Conservation (phyloP, 306 rosid genomes). For the Mimosa pudica region DNA sequence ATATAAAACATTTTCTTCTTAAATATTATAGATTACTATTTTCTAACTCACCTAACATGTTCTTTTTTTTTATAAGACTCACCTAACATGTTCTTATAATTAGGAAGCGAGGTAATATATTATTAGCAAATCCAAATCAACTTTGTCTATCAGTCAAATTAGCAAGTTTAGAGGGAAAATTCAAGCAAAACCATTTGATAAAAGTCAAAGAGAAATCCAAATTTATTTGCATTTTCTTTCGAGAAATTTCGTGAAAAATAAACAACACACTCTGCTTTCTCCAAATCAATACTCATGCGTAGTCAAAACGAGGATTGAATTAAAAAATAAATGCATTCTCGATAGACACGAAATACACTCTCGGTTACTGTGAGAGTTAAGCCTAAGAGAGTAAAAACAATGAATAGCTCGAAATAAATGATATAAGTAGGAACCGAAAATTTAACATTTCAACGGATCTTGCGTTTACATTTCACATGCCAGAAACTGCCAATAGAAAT, state of each 20-base stretch:
- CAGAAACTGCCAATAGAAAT: not conserved
- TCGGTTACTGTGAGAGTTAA: not conserved
- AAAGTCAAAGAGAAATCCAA: not conserved
- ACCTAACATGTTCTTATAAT: no score
- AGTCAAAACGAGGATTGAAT: not conserved
- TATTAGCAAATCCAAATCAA: no score
- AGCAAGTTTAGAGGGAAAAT: no score
- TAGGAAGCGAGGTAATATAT: no score
- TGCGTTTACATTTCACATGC: slow-evolving; percentile 9
- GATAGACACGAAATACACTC: not conserved
- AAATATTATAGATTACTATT: no score
- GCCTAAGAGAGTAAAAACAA: not conserved
- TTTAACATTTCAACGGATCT: not conserved
- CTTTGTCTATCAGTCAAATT: no score
- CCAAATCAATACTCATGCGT: not conserved
- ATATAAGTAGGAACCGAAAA: not conserved
- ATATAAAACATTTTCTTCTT: no score
- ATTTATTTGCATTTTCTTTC: not conserved
- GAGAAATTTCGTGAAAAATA: not conserved
- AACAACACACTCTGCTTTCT: not conserved
- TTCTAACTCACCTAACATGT: no score
- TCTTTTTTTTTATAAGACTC: no score
- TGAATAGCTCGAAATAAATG: slow-evolving; percentile 4
- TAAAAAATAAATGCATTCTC: not conserved
- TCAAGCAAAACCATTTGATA: no score